A percentile compares a stretch with the other conserved stretches of the same genome.
Evolutionary conservation across 2,329 filamentous ascomycete species (phyloP).

Genomic region (Alternaria infectoria): DNA sequence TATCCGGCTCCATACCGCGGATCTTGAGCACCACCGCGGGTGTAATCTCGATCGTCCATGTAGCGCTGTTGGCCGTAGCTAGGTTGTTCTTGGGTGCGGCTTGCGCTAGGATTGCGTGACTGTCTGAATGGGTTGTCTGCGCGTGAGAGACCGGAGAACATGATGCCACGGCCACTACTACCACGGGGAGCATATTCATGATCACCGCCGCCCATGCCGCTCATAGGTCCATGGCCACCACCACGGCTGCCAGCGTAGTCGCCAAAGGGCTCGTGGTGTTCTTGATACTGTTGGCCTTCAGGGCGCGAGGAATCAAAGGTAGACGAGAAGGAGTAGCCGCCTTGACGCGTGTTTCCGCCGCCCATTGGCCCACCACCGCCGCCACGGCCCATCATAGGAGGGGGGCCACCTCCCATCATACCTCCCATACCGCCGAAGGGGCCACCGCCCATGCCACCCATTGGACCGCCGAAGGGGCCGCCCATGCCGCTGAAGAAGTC

Average conservation of each 20-base stretch:
- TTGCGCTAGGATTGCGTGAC: fast-evolving
- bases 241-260: not conserved
- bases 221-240: not conserved
- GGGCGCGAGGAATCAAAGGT: not conserved
- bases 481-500: not conserved
- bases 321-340: not conserved
- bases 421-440: not conserved
- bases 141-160: not conserved
- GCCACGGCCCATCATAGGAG: not conserved
- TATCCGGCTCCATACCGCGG: not conserved
- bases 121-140: not conserved
- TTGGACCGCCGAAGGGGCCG: not conserved
- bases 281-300: not conserved
- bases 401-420: not conserved
- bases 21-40: not conserved
- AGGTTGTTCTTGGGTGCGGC: not conserved
- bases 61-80: not conserved
- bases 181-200: not conserved
- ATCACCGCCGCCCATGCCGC: not conserved
- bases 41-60: not conserved
- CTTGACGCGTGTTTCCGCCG: not conserved
- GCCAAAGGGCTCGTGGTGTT: not conserved
- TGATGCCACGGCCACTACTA: not conserved
- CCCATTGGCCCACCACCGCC: not conserved
- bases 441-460: not conserved